Evolutionary conservation across 805 yeast genomes (phyloP).

Genomic region (Kuraishia cidri): DNA sequence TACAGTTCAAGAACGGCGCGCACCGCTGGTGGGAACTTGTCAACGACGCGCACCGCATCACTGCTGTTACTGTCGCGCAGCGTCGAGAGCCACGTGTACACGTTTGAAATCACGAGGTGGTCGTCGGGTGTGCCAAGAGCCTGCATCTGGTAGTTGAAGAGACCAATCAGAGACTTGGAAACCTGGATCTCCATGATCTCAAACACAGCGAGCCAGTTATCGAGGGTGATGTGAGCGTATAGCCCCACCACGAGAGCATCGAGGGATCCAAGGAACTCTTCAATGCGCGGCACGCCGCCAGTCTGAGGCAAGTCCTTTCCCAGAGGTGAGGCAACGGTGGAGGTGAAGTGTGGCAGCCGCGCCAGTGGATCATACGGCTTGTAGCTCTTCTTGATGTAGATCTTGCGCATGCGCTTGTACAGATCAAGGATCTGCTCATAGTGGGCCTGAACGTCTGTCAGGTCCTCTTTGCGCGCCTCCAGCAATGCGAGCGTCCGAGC

Average conservation of each 20-base stretch:
- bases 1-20: slow-evolving; percentile 60
- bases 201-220: slow-evolving; percentile 74
- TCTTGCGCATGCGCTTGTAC: slow-evolving; percentile 58
- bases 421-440: slow-evolving; percentile 23
- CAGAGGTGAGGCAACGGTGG: slow-evolving; percentile 28
- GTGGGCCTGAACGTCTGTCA: slow-evolving; percentile 9
- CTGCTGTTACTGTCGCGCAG: slow-evolving; percentile 29
- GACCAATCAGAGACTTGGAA: slow-evolving; percentile 42
- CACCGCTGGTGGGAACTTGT: slow-evolving; percentile 61
- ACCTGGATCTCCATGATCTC: slow-evolving; percentile 68
- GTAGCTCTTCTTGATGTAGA: slow-evolving; percentile 62
- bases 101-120: slow-evolving; percentile 51
- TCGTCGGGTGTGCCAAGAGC: slow-evolving; percentile 35
- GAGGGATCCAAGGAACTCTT: slow-evolving; percentile 51
- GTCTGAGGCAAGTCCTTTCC: slow-evolving; percentile 35
- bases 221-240: slow-evolving; percentile 45
- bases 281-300: slow-evolving; percentile 38
- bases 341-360: slow-evolving; percentile 27
- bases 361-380: slow-evolving; percentile 39
- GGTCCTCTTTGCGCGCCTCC: slow-evolving; percentile 17
- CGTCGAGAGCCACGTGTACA: slow-evolving; percentile 62
- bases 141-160: slow-evolving; percentile 46
- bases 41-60: slow-evolving; percentile 25
- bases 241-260: slow-evolving; percentile 54
- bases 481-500: slow-evolving; percentile 21